Conservation (phyloP, 2,329 filamentous ascomycete species). For the Penicillium sp. region DNA sequence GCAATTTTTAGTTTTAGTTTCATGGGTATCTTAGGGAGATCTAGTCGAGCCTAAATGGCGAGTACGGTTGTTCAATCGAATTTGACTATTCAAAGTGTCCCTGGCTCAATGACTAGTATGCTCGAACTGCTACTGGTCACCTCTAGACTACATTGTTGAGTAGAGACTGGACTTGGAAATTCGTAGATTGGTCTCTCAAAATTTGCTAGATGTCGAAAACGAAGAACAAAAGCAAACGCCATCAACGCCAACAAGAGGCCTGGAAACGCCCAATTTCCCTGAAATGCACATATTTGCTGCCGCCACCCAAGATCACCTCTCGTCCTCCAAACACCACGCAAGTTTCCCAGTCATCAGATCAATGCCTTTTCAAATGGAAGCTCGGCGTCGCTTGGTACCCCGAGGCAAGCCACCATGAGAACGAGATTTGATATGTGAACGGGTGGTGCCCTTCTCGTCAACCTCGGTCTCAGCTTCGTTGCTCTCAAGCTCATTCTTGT, state of each 20-base stretch:
- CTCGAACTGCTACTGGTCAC: too few relatives aligned
- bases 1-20: conserved; percentile 8
- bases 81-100: not conserved
- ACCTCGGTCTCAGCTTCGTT: conserved; percentile 14
- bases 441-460: not conserved
- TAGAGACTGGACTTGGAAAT: not conserved
- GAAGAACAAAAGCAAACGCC: not conserved
- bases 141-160: not conserved
- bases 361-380: conserved; percentile 12
- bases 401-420: not conserved
- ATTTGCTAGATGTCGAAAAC: not conserved
- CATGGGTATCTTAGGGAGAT: conserved; percentile 12
- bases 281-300: conserved; percentile 2
- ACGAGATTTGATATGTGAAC: not conserved
- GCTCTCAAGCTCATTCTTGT: conserved; percentile 32
- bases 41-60: conserved; percentile 18
- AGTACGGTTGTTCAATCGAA: not conserved
- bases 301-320: not conserved
- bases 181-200: not conserved
- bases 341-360: not conserved
- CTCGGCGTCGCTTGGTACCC: conserved; percentile 15
- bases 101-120: too few relatives aligned
- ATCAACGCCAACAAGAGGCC: not conserved
- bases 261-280: not conserved
- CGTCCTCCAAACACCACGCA: conserved; percentile 1